Evolutionary conservation across 192 early-diverging fungal species (phyloP), one percentile per base, ranked within the genome.

Genomic region (Hyaloraphidium curvatum): DNA sequence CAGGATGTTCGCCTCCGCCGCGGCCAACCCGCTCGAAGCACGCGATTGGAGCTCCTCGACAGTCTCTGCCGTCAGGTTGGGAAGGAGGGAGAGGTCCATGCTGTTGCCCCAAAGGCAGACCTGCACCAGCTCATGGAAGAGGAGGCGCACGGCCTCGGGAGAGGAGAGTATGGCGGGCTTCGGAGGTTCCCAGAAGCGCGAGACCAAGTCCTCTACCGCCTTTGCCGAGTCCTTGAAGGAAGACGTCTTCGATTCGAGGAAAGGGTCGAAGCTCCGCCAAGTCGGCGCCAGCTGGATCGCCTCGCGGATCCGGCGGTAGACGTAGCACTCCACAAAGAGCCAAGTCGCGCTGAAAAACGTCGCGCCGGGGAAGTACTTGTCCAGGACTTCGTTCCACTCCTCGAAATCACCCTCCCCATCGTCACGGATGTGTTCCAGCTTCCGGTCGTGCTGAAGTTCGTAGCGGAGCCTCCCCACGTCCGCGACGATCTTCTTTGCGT

Each of bases 21-120:
- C 67, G 40, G 65, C 58, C 19, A 79, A 56, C 26, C 63, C 53
- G 0, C 65, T 57, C 3, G 59, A 26, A 11, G 63, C 71, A 19
- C 40, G 65, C 59, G 19, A 65, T 65, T 87, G 86, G 55, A 87
- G 69, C 51, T 75, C 75, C 43, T 82, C 71, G 13, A 89, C 69
- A 17, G 78, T 78, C 30, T 74, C 77, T 51, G 70, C 60, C 35
- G 66, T 73, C 30, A 83, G 74, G 52, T 84, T 76, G 0, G 77
- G 72, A 40, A 87, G 64, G 55, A 94, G 70, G 41, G 82, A 85
- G 50, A 90, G 62, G 52, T 90, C 90, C 0, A 80, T 80, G 28
- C 83, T 79, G 69, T 94, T 94, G 2, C 90, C 90, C 90, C 90
- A 94, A 39, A 94, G 64, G 23, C 74, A 81, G 27, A 86, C 71